Evolutionary conservation across 208 protist species (phyloP).

Genomic region (Trypanosoma vivax): DNA sequence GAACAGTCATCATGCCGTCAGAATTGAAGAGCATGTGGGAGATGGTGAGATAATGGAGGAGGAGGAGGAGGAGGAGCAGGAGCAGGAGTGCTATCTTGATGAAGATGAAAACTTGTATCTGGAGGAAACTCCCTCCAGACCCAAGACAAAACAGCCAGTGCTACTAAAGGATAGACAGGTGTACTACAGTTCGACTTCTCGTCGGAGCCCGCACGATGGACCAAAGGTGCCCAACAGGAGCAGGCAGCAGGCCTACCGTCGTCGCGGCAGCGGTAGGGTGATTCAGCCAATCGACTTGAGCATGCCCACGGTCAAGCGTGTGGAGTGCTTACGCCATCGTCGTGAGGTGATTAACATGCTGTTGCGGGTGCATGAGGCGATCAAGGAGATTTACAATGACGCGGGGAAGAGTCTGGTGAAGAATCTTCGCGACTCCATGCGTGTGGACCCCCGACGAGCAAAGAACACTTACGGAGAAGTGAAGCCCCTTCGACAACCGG

Average conservation of each 20-base stretch:
- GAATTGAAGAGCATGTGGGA: too few species aligned
- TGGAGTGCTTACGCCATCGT: slow-evolving; percentile 37
- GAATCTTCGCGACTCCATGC: slow-evolving; percentile 56
- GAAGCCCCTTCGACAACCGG: slow-evolving; percentile 27
- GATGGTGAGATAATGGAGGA: not conserved
- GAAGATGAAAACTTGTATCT: too few species aligned
- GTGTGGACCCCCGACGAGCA: slow-evolving; percentile 52
- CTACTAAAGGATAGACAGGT: slow-evolving; percentile 5
- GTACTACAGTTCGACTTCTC: too few species aligned
- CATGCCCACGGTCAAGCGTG: slow-evolving; percentile 3
- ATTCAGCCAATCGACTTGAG: slow-evolving; percentile 3
- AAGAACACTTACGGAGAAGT: slow-evolving; percentile 37
- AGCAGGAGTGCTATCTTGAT: not conserved
- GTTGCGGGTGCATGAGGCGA: slow-evolving; percentile 51
- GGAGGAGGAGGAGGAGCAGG: not conserved
- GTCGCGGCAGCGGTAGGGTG: not conserved
- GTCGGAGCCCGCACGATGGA: not conserved
- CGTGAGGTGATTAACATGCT: slow-evolving; percentile 49
- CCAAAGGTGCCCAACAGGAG: not conserved
- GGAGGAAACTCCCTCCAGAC: too few species aligned
- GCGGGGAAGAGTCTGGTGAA: slow-evolving; percentile 29
- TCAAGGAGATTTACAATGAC: slow-evolving; percentile 35
- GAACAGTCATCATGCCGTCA: too few species aligned
- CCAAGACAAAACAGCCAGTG: not conserved
- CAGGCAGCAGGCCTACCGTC: not conserved